A percentile compares a stretch with the other conserved stretches of the same genome.
phyloP scores from a whole-genome alignment of 495 filamentous ascomycete species.

The Jackrogersella minutella region DNA sequence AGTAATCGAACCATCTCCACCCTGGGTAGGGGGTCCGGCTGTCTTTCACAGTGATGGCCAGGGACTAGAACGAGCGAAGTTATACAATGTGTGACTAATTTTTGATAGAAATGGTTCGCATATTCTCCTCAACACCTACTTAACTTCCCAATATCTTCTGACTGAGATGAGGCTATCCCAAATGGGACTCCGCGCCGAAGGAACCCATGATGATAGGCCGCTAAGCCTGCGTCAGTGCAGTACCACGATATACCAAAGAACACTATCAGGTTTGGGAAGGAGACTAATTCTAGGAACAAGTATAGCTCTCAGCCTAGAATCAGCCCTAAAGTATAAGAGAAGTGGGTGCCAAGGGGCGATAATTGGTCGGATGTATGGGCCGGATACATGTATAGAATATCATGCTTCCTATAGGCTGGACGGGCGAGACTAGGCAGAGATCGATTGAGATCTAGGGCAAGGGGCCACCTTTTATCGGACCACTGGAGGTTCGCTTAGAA shows the following conservation, averaged over 20 bases:
- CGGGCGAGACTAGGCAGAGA: slow-evolving; percentile 10
- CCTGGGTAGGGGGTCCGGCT: not conserved
- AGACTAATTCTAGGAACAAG: slow-evolving; percentile 30
- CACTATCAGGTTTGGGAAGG: slow-evolving; percentile 17
- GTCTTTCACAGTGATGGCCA: slow-evolving; percentile 12
- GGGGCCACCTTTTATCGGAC: slow-evolving; percentile 11
- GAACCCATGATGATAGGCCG: not conserved
- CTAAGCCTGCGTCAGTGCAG: not conserved
- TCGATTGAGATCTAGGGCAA: slow-evolving; percentile 25
- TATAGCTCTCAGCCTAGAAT: slow-evolving; percentile 30
- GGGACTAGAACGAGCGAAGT: slow-evolving; percentile 6
- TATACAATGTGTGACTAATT: slow-evolving; percentile 23
- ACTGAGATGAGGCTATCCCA: slow-evolving; percentile 12
- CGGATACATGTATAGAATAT: slow-evolving; percentile 10
- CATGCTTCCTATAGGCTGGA: slow-evolving; percentile 16
- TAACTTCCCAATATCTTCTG: slow-evolving; percentile 21
- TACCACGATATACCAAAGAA: not conserved
- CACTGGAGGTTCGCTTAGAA: slow-evolving; percentile 29
- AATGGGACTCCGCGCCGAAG: slow-evolving; percentile 28
- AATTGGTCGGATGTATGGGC: slow-evolving; percentile 15
- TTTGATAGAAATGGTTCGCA: not conserved
- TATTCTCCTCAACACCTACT: not conserved
- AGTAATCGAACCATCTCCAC: not conserved
- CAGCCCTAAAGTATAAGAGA: not conserved
- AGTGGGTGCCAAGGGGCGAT: not conserved